phyloP scores from a whole-genome alignment of 768 basidiomycete genomes.

The Tylopilus subfusipes region DNA sequence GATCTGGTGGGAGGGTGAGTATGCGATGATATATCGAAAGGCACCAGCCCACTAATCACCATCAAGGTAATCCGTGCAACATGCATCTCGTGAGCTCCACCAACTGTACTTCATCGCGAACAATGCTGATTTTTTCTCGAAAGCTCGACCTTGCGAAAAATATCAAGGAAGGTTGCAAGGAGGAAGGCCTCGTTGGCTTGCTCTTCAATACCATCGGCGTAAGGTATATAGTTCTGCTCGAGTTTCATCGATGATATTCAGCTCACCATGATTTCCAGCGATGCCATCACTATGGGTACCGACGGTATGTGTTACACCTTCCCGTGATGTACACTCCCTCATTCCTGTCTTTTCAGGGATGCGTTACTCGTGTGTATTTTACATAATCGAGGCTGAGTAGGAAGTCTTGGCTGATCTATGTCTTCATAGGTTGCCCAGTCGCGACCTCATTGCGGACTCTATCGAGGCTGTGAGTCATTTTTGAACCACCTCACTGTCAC shows the following conservation, averaged over 20 bases:
- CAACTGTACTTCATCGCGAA: background rate
- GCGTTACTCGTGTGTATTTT: slow-evolving; percentile 70
- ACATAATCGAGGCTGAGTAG: background rate
- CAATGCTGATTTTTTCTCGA: slow-evolving; percentile 1
- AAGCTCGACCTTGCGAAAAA: slow-evolving; percentile 77
- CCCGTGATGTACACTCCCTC: background rate
- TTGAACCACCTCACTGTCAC: background rate
- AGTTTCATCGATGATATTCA: background rate
- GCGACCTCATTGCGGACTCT: slow-evolving; percentile 87
- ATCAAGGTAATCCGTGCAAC: slow-evolving; percentile 81
- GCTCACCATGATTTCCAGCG: slow-evolving; percentile 38
- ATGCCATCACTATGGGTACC: slow-evolving; percentile 88
- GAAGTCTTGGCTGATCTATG: background rate
- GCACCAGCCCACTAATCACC: background rate
- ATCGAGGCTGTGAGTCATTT: slow-evolving; percentile 64
- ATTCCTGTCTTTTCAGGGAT: slow-evolving; percentile 51
- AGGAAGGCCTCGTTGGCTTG: slow-evolving; percentile 77
- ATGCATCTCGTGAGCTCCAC: slow-evolving; percentile 60
- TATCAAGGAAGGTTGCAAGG: slow-evolving; percentile 78
- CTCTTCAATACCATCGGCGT: slow-evolving; percentile 86
- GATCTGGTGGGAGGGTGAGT: slow-evolving; percentile 86
- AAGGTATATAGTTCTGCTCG: slow-evolving; percentile 44
- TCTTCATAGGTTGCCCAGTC: slow-evolving; percentile 64
- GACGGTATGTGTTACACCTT: slow-evolving; percentile 51
- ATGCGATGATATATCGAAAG: background rate